A percentile compares a stretch with the other conserved stretches of the same genome.
Evolutionary conservation across 352 stramenopile species (phyloP).

Genomic region (Phytophthora uliginosa): DNA sequence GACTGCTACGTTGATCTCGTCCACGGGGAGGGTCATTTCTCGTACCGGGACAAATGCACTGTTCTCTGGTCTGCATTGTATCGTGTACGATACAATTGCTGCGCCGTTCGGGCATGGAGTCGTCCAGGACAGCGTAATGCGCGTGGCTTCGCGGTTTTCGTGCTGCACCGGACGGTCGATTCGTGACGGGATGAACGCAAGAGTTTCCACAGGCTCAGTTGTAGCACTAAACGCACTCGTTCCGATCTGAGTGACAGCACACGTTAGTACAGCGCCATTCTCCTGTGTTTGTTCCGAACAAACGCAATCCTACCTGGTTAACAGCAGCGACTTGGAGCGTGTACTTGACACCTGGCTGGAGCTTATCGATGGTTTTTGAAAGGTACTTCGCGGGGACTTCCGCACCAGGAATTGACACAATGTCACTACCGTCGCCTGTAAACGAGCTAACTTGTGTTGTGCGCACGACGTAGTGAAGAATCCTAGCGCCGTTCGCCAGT

Average conservation of each 20-base stretch:
- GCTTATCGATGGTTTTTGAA: constrained; percentile 44
- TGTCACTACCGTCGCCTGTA: constrained; percentile 32
- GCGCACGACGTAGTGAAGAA: constrained; percentile 64
- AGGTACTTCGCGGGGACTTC: constrained; percentile 57
- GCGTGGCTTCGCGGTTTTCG: constrained; percentile 42
- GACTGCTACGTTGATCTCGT: constrained; percentile 28
- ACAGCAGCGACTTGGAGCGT: constrained; percentile 59
- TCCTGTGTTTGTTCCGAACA: neutral
- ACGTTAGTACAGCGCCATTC: neutral
- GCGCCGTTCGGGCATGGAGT: constrained; percentile 69
- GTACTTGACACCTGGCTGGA: constrained; percentile 72
- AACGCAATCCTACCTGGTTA: constrained; percentile 44
- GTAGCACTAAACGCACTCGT: constrained; percentile 54
- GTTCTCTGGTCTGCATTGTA: constrained; percentile 74
- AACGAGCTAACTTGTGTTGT: constrained; percentile 53
- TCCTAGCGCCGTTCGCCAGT: constrained; percentile 64
- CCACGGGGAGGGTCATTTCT: constrained; percentile 42
- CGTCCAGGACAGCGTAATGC: constrained; percentile 61
- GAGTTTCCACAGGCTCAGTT: constrained; percentile 59
- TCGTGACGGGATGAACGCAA: constrained; percentile 69
- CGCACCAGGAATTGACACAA: constrained; percentile 37
- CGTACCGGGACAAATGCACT: constrained; percentile 42
- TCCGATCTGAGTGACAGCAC: constrained; percentile 47
- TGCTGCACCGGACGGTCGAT: constrained; percentile 54
- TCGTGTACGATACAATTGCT: constrained; percentile 54